Evolutionary conservation across 2,329 filamentous ascomycete genomes (phyloP).

Genomic region (Talaromyces pinophilus): DNA sequence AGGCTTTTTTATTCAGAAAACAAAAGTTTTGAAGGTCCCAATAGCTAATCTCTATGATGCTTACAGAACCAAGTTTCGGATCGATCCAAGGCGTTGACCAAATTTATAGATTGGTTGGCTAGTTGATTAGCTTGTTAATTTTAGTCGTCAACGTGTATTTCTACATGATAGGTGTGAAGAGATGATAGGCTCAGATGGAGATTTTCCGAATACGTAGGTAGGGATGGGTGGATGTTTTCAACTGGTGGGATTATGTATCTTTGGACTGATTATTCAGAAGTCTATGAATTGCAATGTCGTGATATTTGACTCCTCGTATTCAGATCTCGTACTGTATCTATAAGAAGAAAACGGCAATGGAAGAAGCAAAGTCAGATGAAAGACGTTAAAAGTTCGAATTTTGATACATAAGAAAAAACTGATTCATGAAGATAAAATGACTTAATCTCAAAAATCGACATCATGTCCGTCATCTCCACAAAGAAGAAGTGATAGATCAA

Average conservation of each 20-base stretch:
- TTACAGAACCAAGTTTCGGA: slow-evolving; percentile 12
- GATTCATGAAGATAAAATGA: slow-evolving; percentile 10
- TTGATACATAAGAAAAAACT: slow-evolving; percentile 4
- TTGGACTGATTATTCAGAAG: neutral
- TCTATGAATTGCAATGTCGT: neutral
- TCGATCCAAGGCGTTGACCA: slow-evolving; percentile 11
- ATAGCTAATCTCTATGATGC: neutral
- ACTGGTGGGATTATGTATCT: neutral
- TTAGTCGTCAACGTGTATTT: neutral
- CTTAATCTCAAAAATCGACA: neutral
- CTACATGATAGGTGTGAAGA: neutral
- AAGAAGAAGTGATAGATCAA: neutral
- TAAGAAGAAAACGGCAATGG: neutral
- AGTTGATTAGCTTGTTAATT: neutral
- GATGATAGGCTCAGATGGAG: neutral
- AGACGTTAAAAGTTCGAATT: neutral
- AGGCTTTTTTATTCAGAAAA: neutral
- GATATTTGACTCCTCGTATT: neutral
- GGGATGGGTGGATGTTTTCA: neutral
- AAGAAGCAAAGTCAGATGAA: neutral
- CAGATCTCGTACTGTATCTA: neutral
- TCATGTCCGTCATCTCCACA: neutral
- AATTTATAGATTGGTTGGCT: slow-evolving; percentile 13
- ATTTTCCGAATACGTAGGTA: neutral
- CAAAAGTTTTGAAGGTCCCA: neutral